These are phyloP conservation scores for Bassia scoparia DNA, from an alignment of 148 eudicot genomes.

Conservation along the genomic window DNA sequence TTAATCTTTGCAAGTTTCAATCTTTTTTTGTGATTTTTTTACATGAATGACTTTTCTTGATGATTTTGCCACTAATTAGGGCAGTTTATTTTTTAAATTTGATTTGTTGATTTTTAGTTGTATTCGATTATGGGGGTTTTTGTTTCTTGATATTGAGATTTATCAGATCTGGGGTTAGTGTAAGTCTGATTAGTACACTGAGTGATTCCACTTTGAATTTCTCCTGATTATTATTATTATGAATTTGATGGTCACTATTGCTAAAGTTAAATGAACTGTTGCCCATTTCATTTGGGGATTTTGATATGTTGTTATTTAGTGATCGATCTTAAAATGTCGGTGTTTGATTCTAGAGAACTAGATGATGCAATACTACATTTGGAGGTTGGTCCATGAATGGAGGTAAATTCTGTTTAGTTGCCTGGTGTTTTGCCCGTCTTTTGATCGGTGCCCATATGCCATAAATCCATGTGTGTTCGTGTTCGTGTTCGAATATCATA, in stretches of 20 bases:
- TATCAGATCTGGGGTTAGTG: slow-evolving; percentile 24
- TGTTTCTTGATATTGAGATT: background rate
- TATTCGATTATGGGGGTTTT: slow-evolving; percentile 3
- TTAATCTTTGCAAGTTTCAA: background rate
- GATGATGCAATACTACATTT: background rate
- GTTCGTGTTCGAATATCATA: no score
- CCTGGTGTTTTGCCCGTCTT: background rate
- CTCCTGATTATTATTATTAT: background rate
- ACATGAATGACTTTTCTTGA: background rate
- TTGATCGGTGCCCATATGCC: background rate
- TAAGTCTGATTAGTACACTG: slow-evolving; percentile 10
- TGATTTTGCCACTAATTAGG: background rate
- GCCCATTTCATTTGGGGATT: background rate
- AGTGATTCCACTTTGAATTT: background rate
- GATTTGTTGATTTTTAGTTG: background rate
- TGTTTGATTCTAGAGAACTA: background rate
- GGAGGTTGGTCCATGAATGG: background rate
- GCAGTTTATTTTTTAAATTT: background rate
- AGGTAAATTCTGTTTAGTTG: background rate
- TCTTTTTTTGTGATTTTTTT: background rate
- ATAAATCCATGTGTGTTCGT: no score
- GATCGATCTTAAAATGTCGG: background rate
- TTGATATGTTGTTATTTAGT: background rate
- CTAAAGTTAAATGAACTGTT: background rate
- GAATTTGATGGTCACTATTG: background rate